Percentiles rank a stretch among this genome's conserved stretches.
These are phyloP conservation scores for Senna tora DNA, from an alignment of 306 rosid genomes.

Conservation along the genomic window DNA sequence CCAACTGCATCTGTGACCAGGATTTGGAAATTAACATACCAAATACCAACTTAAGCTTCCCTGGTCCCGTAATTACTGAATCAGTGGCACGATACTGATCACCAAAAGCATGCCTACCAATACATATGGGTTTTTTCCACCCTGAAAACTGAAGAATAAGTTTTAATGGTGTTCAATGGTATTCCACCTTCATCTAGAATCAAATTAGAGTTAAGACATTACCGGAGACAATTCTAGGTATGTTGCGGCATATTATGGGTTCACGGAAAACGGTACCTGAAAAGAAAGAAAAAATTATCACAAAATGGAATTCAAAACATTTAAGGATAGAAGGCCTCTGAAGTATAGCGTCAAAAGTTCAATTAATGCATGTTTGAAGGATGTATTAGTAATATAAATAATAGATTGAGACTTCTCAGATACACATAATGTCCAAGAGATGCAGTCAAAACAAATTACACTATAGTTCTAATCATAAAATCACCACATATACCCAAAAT, in stretches of 20 bases:
- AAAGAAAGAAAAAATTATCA: slow-evolving; percentile 36
- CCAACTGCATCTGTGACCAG: slow-evolving; percentile 31
- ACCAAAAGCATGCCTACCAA: slow-evolving; percentile 98
- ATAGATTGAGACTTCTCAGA: slow-evolving; percentile 3
- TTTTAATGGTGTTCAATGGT: slow-evolving; percentile 35
- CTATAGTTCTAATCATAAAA: neutral
- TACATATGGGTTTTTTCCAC: slow-evolving; percentile 98
- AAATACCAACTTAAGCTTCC: slow-evolving; percentile 92
- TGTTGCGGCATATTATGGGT: slow-evolving; percentile 83
- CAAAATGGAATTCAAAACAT: neutral
- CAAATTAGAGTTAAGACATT: slow-evolving; percentile 41
- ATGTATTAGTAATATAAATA: neutral
- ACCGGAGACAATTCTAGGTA: slow-evolving; percentile 83
- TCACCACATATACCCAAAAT: neutral
- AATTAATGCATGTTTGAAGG: neutral
- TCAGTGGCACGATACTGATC: slow-evolving; percentile 99
- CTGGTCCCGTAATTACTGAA: slow-evolving; percentile 69
- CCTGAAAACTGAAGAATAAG: slow-evolving; percentile 61
- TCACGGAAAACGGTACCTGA: slow-evolving; percentile 98
- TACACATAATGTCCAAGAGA: slow-evolving; percentile 14
- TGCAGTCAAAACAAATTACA: slow-evolving; percentile 1
- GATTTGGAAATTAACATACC: slow-evolving; percentile 57
- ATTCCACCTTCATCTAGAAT: slow-evolving; percentile 31
- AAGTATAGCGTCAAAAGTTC: neutral
- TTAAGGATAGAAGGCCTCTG: neutral